A percentile compares a stretch with the other conserved stretches of the same genome.
phyloP scores from a whole-genome alignment of 192 early-diverging fungal species.

The Jimgerdemannia lactiflua region DNA sequence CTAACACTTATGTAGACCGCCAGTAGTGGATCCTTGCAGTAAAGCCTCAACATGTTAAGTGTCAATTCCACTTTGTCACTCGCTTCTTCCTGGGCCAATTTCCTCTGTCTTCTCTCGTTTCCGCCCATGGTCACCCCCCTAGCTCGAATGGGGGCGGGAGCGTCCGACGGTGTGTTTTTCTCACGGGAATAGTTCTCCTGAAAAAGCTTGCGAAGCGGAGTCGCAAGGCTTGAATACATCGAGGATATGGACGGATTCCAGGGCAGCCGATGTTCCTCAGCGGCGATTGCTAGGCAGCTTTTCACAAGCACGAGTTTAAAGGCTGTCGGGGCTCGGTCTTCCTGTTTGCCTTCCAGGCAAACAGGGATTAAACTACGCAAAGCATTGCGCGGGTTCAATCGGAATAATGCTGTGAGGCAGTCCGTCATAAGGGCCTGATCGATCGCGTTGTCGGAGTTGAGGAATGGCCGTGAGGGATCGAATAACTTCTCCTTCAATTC shows the following conservation, averaged over 20 bases:
- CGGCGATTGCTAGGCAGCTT: constrained; percentile 68
- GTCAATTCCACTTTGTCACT: constrained; percentile 85
- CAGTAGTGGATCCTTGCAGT: constrained; percentile 72
- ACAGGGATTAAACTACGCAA: constrained; percentile 70
- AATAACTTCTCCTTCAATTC: constrained; percentile 78
- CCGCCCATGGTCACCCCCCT: constrained; percentile 19
- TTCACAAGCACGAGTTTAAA: constrained; percentile 83
- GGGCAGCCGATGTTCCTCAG: constrained; percentile 58
- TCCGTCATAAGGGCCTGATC: constrained; percentile 68
- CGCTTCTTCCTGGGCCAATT: constrained; percentile 41
- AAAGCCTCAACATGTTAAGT: constrained; percentile 69
- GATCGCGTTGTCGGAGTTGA: constrained; percentile 34
- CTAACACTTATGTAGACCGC: constrained; percentile 59
- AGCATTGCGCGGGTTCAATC: constrained; percentile 71
- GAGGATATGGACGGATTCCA: constrained; percentile 66
- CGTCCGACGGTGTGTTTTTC: constrained; percentile 17
- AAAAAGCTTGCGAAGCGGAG: constrained; percentile 63
- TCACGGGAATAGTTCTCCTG: constrained; percentile 47
- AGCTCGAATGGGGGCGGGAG: constrained; percentile 16
- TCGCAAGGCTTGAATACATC: constrained; percentile 57
- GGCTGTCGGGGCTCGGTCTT: constrained; percentile 63
- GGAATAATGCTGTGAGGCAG: constrained; percentile 74
- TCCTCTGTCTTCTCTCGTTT: constrained; percentile 46
- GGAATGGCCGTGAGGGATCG: constrained; percentile 44
- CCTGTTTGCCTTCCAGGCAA: constrained; percentile 50